These are phyloP conservation scores for Trichopus zeylanicus DNA, from an alignment of 116 monocot species.

Conservation along the genomic window DNA sequence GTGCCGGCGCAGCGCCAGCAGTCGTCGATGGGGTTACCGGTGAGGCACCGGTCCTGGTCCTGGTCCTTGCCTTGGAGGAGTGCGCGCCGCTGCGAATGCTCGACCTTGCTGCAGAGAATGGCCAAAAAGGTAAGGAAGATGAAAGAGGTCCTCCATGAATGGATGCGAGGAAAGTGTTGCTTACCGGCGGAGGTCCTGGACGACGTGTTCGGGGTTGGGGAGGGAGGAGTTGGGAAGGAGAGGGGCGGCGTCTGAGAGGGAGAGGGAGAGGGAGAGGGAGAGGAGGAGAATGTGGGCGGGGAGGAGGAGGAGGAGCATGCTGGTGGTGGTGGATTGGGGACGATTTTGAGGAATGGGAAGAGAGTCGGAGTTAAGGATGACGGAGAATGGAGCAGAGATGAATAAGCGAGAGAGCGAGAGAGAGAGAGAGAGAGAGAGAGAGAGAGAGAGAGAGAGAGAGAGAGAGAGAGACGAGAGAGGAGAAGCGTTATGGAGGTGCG, in stretches of 20 bases:
- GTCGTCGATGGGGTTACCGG: conserved; percentile 87
- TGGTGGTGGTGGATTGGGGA: too few species aligned
- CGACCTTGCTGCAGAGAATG: conserved; percentile 16
- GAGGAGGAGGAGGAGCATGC: too few species aligned
- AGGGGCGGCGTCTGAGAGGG: conserved; percentile 3
- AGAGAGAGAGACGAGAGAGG: too few species aligned
- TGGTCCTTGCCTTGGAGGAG: neutral
- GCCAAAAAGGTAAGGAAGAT: too few species aligned
- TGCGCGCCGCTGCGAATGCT: conserved; percentile 22
- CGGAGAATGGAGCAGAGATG: too few species aligned
- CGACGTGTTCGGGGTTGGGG: conserved; percentile 37
- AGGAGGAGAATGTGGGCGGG: conserved; percentile 9
- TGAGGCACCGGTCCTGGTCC: conserved; percentile 25
- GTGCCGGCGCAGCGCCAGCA: conserved; percentile 75
- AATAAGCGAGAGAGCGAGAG: too few species aligned
- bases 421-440: too few species aligned
- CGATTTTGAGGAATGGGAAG: too few species aligned
- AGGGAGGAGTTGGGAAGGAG: conserved; percentile 6
- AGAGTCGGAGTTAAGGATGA: too few species aligned
- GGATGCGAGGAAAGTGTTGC: neutral
- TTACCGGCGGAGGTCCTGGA: conserved; percentile 32
- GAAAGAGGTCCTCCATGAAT: too few species aligned
- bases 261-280: conserved; percentile 14
- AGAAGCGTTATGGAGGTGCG: too few species aligned
- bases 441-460: too few species aligned